Evolutionary conservation across 169 alveolate genomes (phyloP).

Genomic region (Plasmodium ovale): DNA sequence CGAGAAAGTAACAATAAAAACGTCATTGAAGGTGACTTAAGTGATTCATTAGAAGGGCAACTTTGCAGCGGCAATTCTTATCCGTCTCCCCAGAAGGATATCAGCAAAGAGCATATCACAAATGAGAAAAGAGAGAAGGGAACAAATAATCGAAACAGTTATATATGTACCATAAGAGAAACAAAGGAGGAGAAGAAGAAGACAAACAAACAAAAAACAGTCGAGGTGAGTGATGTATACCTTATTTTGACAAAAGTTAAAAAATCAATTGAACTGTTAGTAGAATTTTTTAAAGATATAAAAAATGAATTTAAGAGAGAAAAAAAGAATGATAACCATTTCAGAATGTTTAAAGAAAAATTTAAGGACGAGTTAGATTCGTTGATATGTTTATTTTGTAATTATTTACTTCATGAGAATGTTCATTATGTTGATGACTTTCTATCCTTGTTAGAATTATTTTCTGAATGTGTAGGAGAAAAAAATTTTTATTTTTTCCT

Average conservation of each 20-base stretch:
- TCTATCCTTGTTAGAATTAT: constrained; percentile 46
- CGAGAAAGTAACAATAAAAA: not conserved
- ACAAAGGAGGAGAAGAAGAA: no score
- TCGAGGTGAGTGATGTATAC: constrained; percentile 36
- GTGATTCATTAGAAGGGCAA: no score
- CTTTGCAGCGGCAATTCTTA: no score
- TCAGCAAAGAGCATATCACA: no score
- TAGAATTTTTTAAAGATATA: constrained; percentile 70
- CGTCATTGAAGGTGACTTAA: no score
- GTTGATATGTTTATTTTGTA: constrained; percentile 35
- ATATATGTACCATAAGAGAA: no score
- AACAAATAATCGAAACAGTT: no score
- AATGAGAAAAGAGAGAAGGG: no score
- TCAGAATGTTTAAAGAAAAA: constrained; percentile 8
- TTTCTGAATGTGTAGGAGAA: constrained; percentile 20
- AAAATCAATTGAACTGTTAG: constrained; percentile 31
- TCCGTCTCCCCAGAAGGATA: no score
- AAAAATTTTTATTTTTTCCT: constrained; percentile 13
- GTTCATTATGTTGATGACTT: constrained; percentile 58
- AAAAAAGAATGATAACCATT: not conserved
- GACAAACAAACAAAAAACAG: not conserved
- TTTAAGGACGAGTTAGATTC: constrained; percentile 26
- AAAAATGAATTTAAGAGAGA: not conserved
- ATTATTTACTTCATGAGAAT: constrained; percentile 52
- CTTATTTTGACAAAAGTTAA: constrained; percentile 40